A percentile compares a stretch with the other conserved stretches of the same genome.
Evolutionary conservation across 2,329 filamentous ascomycete species (phyloP).

Genomic region (Cladophialophora carrionii): DNA sequence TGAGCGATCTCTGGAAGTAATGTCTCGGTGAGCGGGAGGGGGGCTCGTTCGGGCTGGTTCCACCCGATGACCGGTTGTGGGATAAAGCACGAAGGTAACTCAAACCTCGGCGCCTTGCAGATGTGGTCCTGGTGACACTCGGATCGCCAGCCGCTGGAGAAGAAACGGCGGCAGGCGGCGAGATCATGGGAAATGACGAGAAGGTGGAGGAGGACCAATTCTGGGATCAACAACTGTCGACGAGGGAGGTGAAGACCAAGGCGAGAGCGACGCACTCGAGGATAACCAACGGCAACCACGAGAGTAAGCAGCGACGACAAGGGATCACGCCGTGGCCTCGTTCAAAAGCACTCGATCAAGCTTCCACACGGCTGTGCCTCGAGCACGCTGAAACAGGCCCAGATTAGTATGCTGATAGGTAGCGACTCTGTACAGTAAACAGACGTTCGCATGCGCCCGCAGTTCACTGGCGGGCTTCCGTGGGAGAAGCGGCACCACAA

Average conservation of each 20-base stretch:
- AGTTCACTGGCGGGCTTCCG: constrained; percentile 1
- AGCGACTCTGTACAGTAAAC: neutral
- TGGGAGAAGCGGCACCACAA: constrained; percentile 2
- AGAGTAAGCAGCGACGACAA: constrained; percentile 5
- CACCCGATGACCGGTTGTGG: constrained; percentile 34
- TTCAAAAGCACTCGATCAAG: neutral
- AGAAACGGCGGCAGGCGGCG: constrained; percentile 32
- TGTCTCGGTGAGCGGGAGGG: constrained; percentile 36
- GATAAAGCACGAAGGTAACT: constrained; percentile 39
- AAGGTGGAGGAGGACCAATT: neutral
- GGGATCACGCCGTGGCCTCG: neutral
- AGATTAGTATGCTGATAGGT: neutral
- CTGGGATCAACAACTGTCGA: neutral
- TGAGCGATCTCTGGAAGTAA: constrained; percentile 36
- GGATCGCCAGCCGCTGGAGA: constrained; percentile 32
- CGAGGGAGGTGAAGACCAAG: constrained; percentile 1
- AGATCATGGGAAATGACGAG: constrained; percentile 36
- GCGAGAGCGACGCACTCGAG: constrained; percentile 10
- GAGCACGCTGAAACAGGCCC: neutral
- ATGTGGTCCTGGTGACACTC: constrained; percentile 31
- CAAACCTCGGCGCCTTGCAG: constrained; percentile 34
- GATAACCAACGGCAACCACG: constrained; percentile 8
- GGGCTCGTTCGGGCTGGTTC: constrained; percentile 32
- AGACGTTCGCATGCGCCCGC: neutral
- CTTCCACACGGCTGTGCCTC: neutral